Percentiles rank a stretch among this genome's conserved stretches.
These are phyloP conservation scores for Colletotrichum lindemuthianum DNA, from an alignment of 2,329 filamentous ascomycete species.

Conservation along the genomic window DNA sequence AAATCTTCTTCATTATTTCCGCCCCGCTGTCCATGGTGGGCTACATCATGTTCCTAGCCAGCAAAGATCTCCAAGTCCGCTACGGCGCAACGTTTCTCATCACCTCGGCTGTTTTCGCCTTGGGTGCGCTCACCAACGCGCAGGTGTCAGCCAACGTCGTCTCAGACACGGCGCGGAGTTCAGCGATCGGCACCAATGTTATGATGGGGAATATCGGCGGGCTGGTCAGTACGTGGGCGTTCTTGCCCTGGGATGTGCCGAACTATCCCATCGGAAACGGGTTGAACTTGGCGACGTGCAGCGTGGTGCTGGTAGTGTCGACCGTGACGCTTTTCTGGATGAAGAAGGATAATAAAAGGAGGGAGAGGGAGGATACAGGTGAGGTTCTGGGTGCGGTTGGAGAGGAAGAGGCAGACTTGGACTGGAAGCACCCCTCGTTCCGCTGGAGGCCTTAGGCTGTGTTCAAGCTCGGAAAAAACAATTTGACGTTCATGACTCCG, in stretches of 20 bases:
- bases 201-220: constrained; percentile 73
- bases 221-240: constrained; percentile 59
- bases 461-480: not conserved
- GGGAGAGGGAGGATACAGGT: constrained; percentile 43
- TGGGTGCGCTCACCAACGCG: constrained; percentile 71
- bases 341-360: constrained; percentile 63
- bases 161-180: constrained; percentile 70
- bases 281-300: constrained; percentile 71
- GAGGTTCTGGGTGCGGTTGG: constrained; percentile 63
- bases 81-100: constrained; percentile 74
- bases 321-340: constrained; percentile 68
- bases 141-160: constrained; percentile 73
- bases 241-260: constrained; percentile 70
- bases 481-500: not conserved
- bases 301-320: constrained; percentile 62
- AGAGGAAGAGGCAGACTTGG: constrained; percentile 67
- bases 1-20: constrained; percentile 64
- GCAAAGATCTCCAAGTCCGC: constrained; percentile 54
- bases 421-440: constrained; percentile 75
- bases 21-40: constrained; percentile 69
- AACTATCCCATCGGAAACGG: constrained; percentile 78
- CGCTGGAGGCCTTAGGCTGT: constrained; percentile 57
- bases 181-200: constrained; percentile 68
- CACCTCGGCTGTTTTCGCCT: constrained; percentile 66
- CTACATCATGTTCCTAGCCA: constrained; percentile 72